These are phyloP conservation scores for Monilinia fructicola DNA, from an alignment of 2,329 filamentous ascomycete genomes.

Conservation along the genomic window DNA sequence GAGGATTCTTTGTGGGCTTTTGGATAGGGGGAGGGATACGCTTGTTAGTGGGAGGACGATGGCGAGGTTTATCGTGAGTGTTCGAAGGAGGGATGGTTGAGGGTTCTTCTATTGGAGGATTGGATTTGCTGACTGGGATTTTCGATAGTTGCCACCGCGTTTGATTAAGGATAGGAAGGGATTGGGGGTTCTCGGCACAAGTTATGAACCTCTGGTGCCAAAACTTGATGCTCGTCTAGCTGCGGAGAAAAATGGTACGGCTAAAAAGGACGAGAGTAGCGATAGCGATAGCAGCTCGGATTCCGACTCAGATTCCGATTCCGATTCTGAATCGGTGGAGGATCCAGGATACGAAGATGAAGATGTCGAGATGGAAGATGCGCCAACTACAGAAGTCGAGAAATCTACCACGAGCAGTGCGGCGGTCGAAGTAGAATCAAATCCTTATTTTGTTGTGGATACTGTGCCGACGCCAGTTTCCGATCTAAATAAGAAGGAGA, in stretches of 20 bases:
- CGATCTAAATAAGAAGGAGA: conserved; percentile 25
- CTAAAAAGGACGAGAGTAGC: conserved; percentile 3
- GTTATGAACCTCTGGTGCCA: conserved; percentile 28
- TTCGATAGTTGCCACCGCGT: conserved; percentile 28
- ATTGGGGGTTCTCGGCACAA: conserved; percentile 30
- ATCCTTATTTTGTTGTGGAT: conserved; percentile 35
- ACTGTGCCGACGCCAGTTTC: conserved; percentile 33
- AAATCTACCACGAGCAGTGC: background rate
- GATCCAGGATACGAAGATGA: conserved; percentile 14
- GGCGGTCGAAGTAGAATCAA: conserved; percentile 26
- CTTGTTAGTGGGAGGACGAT: conserved; percentile 27
- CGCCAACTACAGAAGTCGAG: conserved; percentile 1
- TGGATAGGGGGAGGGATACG: conserved; percentile 33
- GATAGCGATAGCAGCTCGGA: conserved; percentile 7
- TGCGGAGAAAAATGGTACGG: conserved; percentile 11
- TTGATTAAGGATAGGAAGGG: conserved; percentile 31
- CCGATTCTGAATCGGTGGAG: conserved; percentile 3
- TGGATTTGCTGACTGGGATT: conserved; percentile 1
- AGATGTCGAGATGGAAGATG: conserved; percentile 23
- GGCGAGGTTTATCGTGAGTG: conserved; percentile 34
- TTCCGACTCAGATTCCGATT: conserved; percentile 16
- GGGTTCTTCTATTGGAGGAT: background rate
- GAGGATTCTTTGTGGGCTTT: conserved; percentile 33
- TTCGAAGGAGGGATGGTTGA: background rate
- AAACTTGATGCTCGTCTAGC: conserved; percentile 29